Evolutionary conservation across 345 rosid genomes (phyloP).

Genomic region (Rhizophora mangle): DNA sequence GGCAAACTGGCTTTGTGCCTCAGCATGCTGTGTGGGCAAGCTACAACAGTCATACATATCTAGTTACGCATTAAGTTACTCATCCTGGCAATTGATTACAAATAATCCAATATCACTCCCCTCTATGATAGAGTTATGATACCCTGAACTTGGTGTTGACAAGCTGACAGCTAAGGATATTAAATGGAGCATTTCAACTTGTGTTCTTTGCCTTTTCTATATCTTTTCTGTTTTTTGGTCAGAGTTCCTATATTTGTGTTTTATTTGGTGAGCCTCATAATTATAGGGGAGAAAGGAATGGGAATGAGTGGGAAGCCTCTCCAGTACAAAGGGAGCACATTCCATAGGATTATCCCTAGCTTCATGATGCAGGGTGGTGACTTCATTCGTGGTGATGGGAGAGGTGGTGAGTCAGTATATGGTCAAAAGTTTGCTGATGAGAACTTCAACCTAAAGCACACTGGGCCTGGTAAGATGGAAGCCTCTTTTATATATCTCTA

Average conservation of each 20-base stretch:
- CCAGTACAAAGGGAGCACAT: conserved; percentile 72
- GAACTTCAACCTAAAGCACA: conserved; percentile 91
- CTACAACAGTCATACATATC: not conserved
- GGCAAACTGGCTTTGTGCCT: not conserved
- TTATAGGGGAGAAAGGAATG: conserved; percentile 77
- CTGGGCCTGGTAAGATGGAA: conserved; percentile 62
- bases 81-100: not conserved
- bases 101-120: not conserved
- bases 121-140: not conserved
- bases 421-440: conserved; percentile 93
- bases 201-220: no score
- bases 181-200: no score
- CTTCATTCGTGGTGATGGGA: conserved; percentile 80
- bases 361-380: conserved; percentile 98
- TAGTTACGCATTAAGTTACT: not conserved
- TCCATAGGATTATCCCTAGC: conserved; percentile 91
- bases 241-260: not conserved
- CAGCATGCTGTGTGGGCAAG: not conserved
- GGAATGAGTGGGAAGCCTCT: conserved; percentile 87
- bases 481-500: not conserved
- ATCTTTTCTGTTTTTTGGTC: not conserved
- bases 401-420: conserved; percentile 90
- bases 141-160: not conserved
- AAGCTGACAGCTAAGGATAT: not conserved
- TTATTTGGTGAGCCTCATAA: not conserved